A percentile compares a stretch with the other conserved stretches of the same genome.
Conservation (phyloP, 2,329 filamentous ascomycete genomes). For the Coniochaeta prunicola region DNA sequence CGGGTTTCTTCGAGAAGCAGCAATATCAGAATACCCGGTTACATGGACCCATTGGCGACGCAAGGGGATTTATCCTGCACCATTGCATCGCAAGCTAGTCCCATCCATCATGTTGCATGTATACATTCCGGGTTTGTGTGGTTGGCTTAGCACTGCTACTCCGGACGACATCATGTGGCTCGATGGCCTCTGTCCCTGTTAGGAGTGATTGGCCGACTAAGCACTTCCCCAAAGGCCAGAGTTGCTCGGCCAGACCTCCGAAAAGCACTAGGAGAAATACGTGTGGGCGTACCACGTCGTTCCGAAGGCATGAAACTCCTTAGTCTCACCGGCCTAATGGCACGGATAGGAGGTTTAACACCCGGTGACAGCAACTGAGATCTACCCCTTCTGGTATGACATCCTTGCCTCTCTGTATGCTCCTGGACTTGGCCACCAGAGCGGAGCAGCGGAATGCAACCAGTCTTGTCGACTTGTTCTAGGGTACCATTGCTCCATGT, state of each 20-base stretch:
- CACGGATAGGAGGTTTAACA: neutral
- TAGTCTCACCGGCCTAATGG: neutral
- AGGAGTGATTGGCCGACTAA: neutral
- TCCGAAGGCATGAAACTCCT: neutral
- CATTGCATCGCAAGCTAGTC: neutral
- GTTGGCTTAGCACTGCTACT: neutral
- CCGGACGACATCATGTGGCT: neutral
- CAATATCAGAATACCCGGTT: conserved; percentile 1
- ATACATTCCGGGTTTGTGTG: neutral
- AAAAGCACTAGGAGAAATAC: neutral
- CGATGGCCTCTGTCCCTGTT: neutral
- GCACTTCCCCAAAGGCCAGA: neutral
- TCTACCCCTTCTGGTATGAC: neutral
- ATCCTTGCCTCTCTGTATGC: neutral
- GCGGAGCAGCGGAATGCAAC: conserved; percentile 1
- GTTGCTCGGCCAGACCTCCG: neutral
- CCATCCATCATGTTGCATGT: neutral
- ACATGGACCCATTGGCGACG: neutral
- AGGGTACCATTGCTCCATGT: neutral
- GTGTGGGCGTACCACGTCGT: neutral
- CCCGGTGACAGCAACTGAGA: neutral
- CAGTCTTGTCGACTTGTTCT: neutral
- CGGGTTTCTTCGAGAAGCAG: neutral
- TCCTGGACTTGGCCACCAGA: neutral
- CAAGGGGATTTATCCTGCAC: neutral